Evolutionary conservation across 2,329 filamentous ascomycete genomes (phyloP), one percentile per base, ranked within the genome.

Genomic region (Diplocarpon rosae): DNA sequence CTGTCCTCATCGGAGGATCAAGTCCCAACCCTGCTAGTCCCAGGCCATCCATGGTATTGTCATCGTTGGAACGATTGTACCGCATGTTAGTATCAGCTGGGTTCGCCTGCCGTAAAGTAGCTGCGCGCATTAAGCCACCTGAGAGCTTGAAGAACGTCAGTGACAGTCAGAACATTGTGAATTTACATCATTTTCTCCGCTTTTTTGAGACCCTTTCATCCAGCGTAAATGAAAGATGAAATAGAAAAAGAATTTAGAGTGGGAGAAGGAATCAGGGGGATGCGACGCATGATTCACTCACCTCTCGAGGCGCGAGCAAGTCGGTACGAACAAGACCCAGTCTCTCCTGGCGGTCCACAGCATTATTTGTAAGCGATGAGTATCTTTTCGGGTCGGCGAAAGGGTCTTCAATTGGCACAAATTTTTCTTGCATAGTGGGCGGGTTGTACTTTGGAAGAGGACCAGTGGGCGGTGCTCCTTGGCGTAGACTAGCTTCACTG

Each of bases 281-380:
- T 24, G 20, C 20, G 4, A 24, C 7, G 20, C 20, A 24, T 24
- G 20, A 24, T 24, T 24, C 20, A 24, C 20, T 42, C 11, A 42
- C 14, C 27, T 42, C 39, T 5, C 39, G 39, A n/a, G 39, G 39
- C 7, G 39, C 39, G 13, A 42, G 39, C 4, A 42, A 32, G 12
- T 42, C 39, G 14, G 39, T 32, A 3, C 39, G 39, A 12, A 42
- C 39, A 16, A 31, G 32, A 16, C 31, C 39, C 5, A 42, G 39
- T 30, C 39, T 31, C 35, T 42, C 39, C 17, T 42, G 39, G n/a
- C 39, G 39, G 20, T 42, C 39, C 7, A 32, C 39, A 14, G 39
- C 32, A 32, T 42, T 42, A 14, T 42, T 42, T 1, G 39, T 35
- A 2, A 42, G 32, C 8, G 39, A 31, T 17, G 39, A 42, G 32